phyloP scores from a whole-genome alignment of 1,284 basidiomycete species.

The Rhodotorula sp. region DNA sequence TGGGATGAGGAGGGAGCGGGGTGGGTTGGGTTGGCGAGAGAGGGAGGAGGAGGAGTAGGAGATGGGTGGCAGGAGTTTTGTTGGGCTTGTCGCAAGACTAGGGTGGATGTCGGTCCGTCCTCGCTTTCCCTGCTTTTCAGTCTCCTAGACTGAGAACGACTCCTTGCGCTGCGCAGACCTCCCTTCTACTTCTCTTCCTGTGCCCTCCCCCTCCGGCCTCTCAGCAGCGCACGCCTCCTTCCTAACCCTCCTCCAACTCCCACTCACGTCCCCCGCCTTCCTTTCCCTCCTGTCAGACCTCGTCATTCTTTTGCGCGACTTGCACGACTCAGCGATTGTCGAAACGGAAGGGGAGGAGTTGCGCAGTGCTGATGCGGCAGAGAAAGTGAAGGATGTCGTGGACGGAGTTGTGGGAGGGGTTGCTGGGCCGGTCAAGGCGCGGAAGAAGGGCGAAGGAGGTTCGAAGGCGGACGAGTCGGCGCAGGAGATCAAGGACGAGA shows the following conservation, averaged over 20 bases:
- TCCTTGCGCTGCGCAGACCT: not conserved
- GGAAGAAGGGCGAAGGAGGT: too few species aligned
- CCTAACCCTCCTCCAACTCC: constrained; percentile 12
- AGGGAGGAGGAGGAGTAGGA: not conserved
- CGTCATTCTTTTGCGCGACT: constrained; percentile 14
- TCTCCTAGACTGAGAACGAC: too few species aligned
- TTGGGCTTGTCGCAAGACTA: not conserved
- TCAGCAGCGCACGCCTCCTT: not conserved
- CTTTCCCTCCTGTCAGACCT: constrained; percentile 19
- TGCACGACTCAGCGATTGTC: not conserved
- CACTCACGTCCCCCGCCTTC: constrained; percentile 18
- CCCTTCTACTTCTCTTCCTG: not conserved
- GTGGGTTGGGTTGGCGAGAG: not conserved
- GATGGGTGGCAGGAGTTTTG: constrained; percentile 27
- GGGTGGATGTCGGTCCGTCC: constrained; percentile 7
- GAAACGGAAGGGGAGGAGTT: not conserved
- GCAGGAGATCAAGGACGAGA: constrained; percentile 13
- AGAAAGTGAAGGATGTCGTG: not conserved
- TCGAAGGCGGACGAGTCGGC: not conserved
- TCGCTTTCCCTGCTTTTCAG: not conserved
- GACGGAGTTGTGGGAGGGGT: not conserved
- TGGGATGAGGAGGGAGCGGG: not conserved
- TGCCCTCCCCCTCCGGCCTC: not conserved
- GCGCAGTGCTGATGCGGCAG: not conserved
- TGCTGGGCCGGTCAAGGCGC: not conserved